phyloP scores from a whole-genome alignment of 2,329 filamentous ascomycete genomes.

The Plenodomus tracheiphilus region DNA sequence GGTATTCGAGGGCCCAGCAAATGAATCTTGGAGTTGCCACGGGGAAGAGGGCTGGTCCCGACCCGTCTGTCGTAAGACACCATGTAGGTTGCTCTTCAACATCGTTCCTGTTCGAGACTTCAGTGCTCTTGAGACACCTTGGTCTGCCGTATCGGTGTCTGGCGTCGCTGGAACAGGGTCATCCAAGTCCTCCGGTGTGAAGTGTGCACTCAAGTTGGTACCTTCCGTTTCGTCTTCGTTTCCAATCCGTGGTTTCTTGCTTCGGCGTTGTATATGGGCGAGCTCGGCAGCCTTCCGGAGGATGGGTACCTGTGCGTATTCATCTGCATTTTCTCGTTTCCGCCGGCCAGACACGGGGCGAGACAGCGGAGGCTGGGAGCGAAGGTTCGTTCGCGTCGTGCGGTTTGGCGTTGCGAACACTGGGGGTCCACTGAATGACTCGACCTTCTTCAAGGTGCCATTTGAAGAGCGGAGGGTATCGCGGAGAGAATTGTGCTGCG shows the following conservation, averaged over 20 bases:
- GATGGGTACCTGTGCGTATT: slow-evolving; percentile 56
- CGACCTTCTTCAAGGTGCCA: slow-evolving; percentile 49
- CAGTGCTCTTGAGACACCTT: slow-evolving; percentile 25
- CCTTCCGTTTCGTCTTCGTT: slow-evolving; percentile 24
- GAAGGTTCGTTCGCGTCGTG: slow-evolving; percentile 34
- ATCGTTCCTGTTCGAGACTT: slow-evolving; percentile 20
- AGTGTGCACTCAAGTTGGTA: slow-evolving; percentile 19
- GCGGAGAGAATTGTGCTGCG: slow-evolving; percentile 50
- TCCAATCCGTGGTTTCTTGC: slow-evolving; percentile 52
- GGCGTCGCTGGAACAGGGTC: slow-evolving; percentile 42
- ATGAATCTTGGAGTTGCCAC: slow-evolving; percentile 31
- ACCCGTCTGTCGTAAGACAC: slow-evolving; percentile 21
- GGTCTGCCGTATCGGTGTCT: slow-evolving; percentile 39
- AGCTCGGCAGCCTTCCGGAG: slow-evolving; percentile 58
- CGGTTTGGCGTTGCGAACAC: slow-evolving; percentile 49
- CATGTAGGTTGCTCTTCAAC: slow-evolving; percentile 19
- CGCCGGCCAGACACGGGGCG: slow-evolving; percentile 40
- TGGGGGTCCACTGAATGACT: slow-evolving; percentile 46
- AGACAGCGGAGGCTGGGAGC: slow-evolving; percentile 18
- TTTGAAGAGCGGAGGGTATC: slow-evolving; percentile 51
- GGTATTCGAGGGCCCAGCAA: slow-evolving; percentile 26
- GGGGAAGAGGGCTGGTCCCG: slow-evolving; percentile 15
- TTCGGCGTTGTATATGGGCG: slow-evolving; percentile 53
- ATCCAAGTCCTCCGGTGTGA: slow-evolving; percentile 40
- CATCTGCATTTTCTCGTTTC: slow-evolving; percentile 46